phyloP scores from a whole-genome alignment of 306 rosid genomes.

The Sindora glabra region DNA sequence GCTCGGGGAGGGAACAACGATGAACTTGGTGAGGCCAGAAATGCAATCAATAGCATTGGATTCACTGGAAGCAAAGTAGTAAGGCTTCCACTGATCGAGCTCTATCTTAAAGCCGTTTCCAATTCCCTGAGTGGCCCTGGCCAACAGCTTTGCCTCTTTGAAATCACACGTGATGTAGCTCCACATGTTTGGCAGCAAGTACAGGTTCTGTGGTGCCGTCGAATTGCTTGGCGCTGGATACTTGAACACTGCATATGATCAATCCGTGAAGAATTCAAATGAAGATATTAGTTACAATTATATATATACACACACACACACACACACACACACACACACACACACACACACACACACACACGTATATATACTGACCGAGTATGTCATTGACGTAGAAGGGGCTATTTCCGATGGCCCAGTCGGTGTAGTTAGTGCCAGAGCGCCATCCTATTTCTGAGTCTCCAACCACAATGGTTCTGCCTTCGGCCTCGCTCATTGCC shows the following conservation, averaged over 20 bases:
- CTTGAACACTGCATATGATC: slow-evolving; percentile 56
- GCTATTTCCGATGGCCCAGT: slow-evolving; percentile 46
- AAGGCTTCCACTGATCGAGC: slow-evolving; percentile 38
- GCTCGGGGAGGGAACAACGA: slow-evolving; percentile 25
- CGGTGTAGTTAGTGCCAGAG: slow-evolving; percentile 54
- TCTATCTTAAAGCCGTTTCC: slow-evolving; percentile 34
- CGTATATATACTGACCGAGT: slow-evolving; percentile 37
- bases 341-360: too few relatives aligned
- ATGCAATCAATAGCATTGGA: slow-evolving; percentile 37
- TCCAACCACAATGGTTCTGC: slow-evolving; percentile 50
- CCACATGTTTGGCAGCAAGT: slow-evolving; percentile 34
- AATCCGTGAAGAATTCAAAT: too few relatives aligned
- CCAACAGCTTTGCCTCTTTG: slow-evolving; percentile 36
- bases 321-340: too few relatives aligned
- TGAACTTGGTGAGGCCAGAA: slow-evolving; percentile 46
- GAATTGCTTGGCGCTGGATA: slow-evolving; percentile 23
- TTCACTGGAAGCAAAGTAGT: slow-evolving; percentile 47
- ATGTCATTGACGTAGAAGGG: slow-evolving; percentile 54
- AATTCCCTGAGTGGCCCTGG: slow-evolving; percentile 23
- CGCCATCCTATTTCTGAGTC: slow-evolving; percentile 65
- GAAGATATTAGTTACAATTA: too few relatives aligned
- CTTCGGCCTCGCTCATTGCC: slow-evolving; percentile 21
- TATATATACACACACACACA: too few relatives aligned
- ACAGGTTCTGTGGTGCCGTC: slow-evolving; percentile 26
- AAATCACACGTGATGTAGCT: slow-evolving; percentile 45